Conservation (phyloP, 1,139 yeast species). For the Geotrichum macrosporum region DNA sequence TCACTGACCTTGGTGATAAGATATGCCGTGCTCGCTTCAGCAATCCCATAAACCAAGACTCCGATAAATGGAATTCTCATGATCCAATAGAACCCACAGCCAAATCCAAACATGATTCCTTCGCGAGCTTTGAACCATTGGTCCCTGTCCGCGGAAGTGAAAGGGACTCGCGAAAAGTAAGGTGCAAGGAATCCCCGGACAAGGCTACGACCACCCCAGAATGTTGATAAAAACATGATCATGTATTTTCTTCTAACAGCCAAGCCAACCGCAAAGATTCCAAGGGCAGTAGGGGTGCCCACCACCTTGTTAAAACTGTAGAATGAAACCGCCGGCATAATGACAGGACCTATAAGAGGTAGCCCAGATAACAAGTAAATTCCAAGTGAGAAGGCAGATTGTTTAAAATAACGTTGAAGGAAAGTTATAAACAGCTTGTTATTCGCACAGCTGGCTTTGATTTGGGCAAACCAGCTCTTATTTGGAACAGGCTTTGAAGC, state of each 20-base stretch:
- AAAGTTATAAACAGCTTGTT: constrained; percentile 22
- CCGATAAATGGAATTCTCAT: constrained; percentile 48
- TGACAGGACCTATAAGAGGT: constrained; percentile 44
- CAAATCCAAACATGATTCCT: constrained; percentile 57
- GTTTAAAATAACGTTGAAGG: constrained; percentile 29
- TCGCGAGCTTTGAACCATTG: constrained; percentile 55
- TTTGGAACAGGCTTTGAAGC: not conserved
- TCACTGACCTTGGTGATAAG: constrained; percentile 53
- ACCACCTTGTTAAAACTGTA: constrained; percentile 45
- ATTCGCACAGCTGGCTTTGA: not conserved
- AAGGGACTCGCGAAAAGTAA: constrained; percentile 49
- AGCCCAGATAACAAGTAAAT: constrained; percentile 35
- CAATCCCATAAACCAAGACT: constrained; percentile 50
- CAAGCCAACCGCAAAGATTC: constrained; percentile 40
- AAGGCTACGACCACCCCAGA: constrained; percentile 47
- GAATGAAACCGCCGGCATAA: constrained; percentile 45
- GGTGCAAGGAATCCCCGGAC: constrained; percentile 50
- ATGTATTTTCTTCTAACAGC: constrained; percentile 40
- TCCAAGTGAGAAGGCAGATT: constrained; percentile 30
- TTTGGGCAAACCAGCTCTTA: not conserved
- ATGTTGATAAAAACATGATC: constrained; percentile 42
- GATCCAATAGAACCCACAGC: constrained; percentile 47
- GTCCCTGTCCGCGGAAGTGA: constrained; percentile 43
- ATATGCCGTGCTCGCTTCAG: constrained; percentile 53
- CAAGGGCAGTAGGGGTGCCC: constrained; percentile 47